phyloP scores from a whole-genome alignment of 768 basidiomycete genomes.

The Termitomyces sp. region DNA sequence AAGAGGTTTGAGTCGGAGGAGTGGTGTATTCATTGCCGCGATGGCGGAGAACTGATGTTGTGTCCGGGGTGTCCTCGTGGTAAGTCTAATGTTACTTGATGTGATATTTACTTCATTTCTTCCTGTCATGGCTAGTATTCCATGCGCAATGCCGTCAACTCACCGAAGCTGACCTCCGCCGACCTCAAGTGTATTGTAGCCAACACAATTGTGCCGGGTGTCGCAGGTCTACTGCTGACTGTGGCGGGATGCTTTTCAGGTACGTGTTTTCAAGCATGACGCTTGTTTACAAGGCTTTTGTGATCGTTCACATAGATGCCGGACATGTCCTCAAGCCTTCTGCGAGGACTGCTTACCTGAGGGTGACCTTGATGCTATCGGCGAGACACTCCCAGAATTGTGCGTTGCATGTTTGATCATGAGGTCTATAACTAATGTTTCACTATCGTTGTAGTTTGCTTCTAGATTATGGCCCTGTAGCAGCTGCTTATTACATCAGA shows the following conservation, averaged over 20 bases:
- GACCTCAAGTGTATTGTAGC: slow-evolving; percentile 27
- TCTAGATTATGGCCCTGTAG: slow-evolving; percentile 29
- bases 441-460: slow-evolving; percentile 23
- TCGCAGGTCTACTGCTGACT: slow-evolving; percentile 33
- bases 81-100: slow-evolving; percentile 14
- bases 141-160: slow-evolving; percentile 44
- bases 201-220: slow-evolving; percentile 49
- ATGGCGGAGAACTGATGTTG: slow-evolving; percentile 47
- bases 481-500: slow-evolving; percentile 40
- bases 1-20: slow-evolving; percentile 46
- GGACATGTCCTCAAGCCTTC: slow-evolving; percentile 51
- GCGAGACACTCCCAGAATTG: slow-evolving; percentile 55
- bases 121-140: slow-evolving; percentile 34
- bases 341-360: slow-evolving; percentile 57
- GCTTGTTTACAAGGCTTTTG: background rate
- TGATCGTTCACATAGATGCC: slow-evolving; percentile 33
- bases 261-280: slow-evolving; percentile 14
- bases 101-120: background rate
- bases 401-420: slow-evolving; percentile 20
- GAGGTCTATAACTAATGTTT: background rate
- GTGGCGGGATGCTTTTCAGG: slow-evolving; percentile 58
- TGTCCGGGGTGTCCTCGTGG: slow-evolving; percentile 52
- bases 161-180: slow-evolving; percentile 21
- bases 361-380: slow-evolving; percentile 44
- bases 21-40: slow-evolving; percentile 52